Conservation (phyloP, 257 asterid genomes). For the Salvia splendens region DNA sequence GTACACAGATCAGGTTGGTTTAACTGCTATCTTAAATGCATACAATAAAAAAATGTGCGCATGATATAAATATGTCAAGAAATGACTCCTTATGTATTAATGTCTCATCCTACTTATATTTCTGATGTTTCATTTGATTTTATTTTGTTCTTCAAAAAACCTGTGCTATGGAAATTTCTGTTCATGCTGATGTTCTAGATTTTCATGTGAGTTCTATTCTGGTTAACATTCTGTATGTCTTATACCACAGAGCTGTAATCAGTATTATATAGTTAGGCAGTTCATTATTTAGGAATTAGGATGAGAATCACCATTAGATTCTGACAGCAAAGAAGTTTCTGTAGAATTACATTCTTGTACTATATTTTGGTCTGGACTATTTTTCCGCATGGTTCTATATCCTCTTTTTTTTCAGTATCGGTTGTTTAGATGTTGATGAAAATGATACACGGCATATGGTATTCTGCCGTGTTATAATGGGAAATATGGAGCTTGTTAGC, state of each 20-base stretch:
- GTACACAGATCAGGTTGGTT: constrained; percentile 68
- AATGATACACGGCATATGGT: constrained; percentile 67
- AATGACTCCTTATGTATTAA: background rate
- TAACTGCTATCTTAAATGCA: constrained; percentile 17
- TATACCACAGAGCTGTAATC: background rate
- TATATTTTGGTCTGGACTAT: constrained; percentile 23
- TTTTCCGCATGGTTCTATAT: constrained; percentile 27
- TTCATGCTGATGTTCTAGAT: constrained; percentile 4
- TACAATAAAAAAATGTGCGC: background rate
- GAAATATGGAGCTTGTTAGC: constrained; percentile 67
- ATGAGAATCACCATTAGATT: constrained; percentile 1
- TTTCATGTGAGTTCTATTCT: constrained; percentile 1
- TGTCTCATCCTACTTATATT: background rate
- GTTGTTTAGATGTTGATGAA: constrained; percentile 81
- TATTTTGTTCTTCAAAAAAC: background rate
- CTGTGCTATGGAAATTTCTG: background rate
- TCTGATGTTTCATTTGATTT: background rate
- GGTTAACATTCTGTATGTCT: constrained; percentile 5
- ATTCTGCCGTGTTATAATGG: constrained; percentile 55
- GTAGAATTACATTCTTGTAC: constrained; percentile 17
- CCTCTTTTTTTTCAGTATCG: constrained; percentile 56
- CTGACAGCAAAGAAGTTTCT: background rate
- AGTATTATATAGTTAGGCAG: background rate
- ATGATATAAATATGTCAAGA: constrained; percentile 16
- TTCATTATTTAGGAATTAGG: constrained; percentile 1